Percentiles rank a stretch among this genome's conserved stretches.
These are phyloP conservation scores for Alternaria gansuensis DNA, from an alignment of 2,329 filamentous ascomycete species.

Conservation along the genomic window DNA sequence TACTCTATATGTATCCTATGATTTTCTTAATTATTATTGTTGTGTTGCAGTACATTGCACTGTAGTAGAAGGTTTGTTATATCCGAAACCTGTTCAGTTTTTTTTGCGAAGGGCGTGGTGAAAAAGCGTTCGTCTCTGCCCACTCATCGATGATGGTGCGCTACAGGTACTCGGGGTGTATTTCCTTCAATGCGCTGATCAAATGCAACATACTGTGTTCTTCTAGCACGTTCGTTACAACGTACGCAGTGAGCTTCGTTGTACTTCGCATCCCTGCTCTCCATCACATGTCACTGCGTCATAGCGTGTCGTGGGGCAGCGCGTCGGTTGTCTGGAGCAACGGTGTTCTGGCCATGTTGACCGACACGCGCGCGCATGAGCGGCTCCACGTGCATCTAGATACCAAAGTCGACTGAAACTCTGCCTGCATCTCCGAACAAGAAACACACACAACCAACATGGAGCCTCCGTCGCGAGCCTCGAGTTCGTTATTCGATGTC, in stretches of 20 bases:
- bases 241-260: neutral
- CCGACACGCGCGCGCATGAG: slow-evolving; percentile 21
- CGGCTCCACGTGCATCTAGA: slow-evolving; percentile 14
- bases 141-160: too few relatives aligned
- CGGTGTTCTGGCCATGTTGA: slow-evolving; percentile 26
- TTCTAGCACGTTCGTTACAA: too few relatives aligned
- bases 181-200: neutral
- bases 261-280: neutral
- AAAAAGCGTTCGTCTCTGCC: too few relatives aligned
- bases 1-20: too few relatives aligned
- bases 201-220: neutral
- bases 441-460: slow-evolving; percentile 34
- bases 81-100: too few relatives aligned
- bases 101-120: too few relatives aligned
- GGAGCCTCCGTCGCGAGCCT: slow-evolving; percentile 50
- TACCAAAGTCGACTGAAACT: slow-evolving; percentile 18
- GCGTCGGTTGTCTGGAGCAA: slow-evolving; percentile 29
- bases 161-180: neutral
- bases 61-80: too few relatives aligned
- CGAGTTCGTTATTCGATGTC: slow-evolving; percentile 80
- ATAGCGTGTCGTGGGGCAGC: slow-evolving; percentile 3
- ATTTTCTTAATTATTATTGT: too few relatives aligned
- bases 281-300: slow-evolving; percentile 9
- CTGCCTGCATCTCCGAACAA: slow-evolving; percentile 9
- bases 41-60: too few relatives aligned